Evolutionary conservation across 805 yeast genomes (phyloP).

Genomic region (Zygoascus bituminiphila): DNA sequence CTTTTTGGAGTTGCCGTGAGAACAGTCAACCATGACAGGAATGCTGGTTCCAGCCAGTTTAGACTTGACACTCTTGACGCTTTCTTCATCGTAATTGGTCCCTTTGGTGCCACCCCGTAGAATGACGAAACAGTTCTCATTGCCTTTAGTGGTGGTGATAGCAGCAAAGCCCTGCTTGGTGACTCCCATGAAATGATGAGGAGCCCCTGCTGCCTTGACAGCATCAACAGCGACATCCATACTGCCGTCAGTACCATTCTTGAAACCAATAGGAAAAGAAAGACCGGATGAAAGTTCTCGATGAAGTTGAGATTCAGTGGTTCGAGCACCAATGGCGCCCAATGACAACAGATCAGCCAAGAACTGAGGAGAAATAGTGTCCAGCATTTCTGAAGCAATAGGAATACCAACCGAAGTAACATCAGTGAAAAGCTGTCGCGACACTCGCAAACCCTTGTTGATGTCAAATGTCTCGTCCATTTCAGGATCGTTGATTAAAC

Average conservation of each 20-base stretch:
- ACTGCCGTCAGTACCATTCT: conserved; percentile 96
- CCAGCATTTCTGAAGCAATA: conserved; percentile 96
- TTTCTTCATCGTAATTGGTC: conserved; percentile 79
- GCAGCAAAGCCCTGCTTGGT: conserved; percentile 97
- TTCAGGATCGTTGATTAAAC: conserved; percentile 94
- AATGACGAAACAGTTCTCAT: conserved; percentile 86
- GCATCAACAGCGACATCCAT: conserved; percentile 92
- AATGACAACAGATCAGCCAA: conserved; percentile 82
- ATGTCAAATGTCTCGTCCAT: conserved; percentile 86
- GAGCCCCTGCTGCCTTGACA: conserved; percentile 78
- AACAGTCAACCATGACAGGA: conserved; percentile 88
- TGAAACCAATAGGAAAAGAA: conserved; percentile 98
- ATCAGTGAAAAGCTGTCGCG: conserved; percentile 78
- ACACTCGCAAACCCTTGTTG: conserved; percentile 83
- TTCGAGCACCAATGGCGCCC: conserved; percentile 99
- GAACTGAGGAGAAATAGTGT: conserved; percentile 95
- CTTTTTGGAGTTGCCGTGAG: conserved; percentile 94
- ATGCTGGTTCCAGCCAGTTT: conserved; percentile 43
- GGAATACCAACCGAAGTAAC: conserved; percentile 77
- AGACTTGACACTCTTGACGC: conserved; percentile 67
- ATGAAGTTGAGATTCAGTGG: conserved; percentile 96
- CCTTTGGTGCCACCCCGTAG: conserved; percentile 94
- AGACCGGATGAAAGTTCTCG: conserved; percentile 96
- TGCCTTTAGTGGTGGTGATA: conserved; percentile 92
- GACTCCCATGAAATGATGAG: conserved; percentile 95